phyloP scores from a whole-genome alignment of 352 stramenopile species.

The Phytophthora multivora region DNA sequence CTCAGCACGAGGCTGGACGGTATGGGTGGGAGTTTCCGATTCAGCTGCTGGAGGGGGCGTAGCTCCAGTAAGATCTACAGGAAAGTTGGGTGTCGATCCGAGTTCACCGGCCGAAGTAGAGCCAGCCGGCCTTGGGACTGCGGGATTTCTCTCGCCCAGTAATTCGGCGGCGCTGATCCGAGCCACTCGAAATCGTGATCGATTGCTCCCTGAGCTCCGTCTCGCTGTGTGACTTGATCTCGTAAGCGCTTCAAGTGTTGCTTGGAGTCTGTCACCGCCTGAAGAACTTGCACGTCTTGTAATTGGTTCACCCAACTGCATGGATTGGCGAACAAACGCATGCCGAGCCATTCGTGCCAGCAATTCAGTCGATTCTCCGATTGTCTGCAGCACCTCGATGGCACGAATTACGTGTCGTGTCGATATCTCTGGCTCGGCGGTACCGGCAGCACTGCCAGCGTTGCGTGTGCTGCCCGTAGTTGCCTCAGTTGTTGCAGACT shows the following conservation, averaged over 20 bases:
- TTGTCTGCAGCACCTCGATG: conserved; percentile 60
- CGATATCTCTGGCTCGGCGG: conserved; percentile 12
- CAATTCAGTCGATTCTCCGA: conserved; percentile 57
- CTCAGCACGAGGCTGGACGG: conserved; percentile 1
- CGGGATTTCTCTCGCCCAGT: background rate
- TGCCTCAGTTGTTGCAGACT: background rate
- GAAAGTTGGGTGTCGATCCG: conserved; percentile 22
- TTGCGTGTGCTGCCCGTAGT: background rate
- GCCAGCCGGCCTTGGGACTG: background rate
- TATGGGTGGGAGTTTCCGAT: conserved; percentile 4
- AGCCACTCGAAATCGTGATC: conserved; percentile 28
- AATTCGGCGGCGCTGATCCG: conserved; percentile 22
- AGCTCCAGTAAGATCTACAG: conserved; percentile 21
- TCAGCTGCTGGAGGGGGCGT: background rate
- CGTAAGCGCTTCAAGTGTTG: conserved; percentile 1
- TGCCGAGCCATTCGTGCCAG: conserved; percentile 55
- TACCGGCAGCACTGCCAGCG: background rate
- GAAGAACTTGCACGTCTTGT: conserved; percentile 12
- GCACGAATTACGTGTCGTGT: conserved; percentile 37
- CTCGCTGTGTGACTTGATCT: conserved; percentile 4
- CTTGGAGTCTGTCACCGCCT: conserved; percentile 8
- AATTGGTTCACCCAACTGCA: conserved; percentile 28
- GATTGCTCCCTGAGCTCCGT: conserved; percentile 4
- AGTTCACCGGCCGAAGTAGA: background rate
- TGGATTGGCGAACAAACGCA: conserved; percentile 53